Evolutionary conservation across 352 stramenopile genomes (phyloP).

Genomic region (Phytophthora gonapodyides): DNA sequence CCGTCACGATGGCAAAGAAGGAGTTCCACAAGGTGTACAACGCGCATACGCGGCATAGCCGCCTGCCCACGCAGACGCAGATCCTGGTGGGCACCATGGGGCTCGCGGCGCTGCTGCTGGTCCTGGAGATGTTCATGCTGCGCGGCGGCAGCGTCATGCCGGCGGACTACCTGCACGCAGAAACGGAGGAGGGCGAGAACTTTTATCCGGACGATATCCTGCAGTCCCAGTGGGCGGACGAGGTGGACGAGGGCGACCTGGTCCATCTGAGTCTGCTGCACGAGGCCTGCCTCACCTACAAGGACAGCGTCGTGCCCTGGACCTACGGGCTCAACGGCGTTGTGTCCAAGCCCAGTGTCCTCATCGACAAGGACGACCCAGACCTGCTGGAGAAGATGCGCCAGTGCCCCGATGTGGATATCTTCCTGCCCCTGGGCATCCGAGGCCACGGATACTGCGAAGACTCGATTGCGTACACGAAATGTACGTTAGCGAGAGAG

Average conservation of each 20-base stretch:
- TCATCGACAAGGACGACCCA: constrained; percentile 43
- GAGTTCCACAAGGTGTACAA: constrained; percentile 46
- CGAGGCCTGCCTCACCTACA: constrained; percentile 45
- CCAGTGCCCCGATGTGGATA: constrained; percentile 63
- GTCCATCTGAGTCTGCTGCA: constrained; percentile 63
- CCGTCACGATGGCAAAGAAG: constrained; percentile 34
- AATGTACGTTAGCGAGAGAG: constrained; percentile 42
- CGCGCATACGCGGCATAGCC: constrained; percentile 24
- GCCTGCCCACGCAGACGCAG: constrained; percentile 35
- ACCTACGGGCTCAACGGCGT: constrained; percentile 33
- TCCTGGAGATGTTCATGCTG: constrained; percentile 33
- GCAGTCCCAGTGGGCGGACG: constrained; percentile 36
- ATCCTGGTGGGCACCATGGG: constrained; percentile 28
- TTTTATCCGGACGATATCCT: constrained; percentile 55
- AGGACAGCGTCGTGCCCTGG: constrained; percentile 57
- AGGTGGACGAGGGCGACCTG: constrained; percentile 39
- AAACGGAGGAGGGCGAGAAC: constrained; percentile 37
- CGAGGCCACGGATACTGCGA: constrained; percentile 72
- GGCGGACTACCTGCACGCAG: constrained; percentile 27
- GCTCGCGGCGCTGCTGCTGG: constrained; percentile 28
- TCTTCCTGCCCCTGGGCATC: constrained; percentile 58
- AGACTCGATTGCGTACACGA: constrained; percentile 67
- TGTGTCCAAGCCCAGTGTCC: constrained; percentile 22
- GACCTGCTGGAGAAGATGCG: constrained; percentile 52
- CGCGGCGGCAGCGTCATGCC: constrained; percentile 8